phyloP scores from a whole-genome alignment of 2,329 filamentous ascomycete genomes.

The Curvularia verruculosa region DNA sequence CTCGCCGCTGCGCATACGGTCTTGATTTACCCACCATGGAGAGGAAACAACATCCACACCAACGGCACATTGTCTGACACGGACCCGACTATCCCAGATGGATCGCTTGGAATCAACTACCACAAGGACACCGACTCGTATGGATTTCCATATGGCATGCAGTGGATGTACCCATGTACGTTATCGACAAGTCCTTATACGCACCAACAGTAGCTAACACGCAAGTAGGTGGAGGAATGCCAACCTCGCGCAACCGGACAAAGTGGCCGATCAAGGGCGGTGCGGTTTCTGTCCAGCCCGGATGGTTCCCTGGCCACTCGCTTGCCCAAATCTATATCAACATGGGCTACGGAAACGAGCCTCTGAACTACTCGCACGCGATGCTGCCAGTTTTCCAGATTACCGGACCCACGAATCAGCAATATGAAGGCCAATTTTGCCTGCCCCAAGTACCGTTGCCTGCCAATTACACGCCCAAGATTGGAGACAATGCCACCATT shows the following conservation, averaged over 20 bases:
- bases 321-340: conserved; percentile 89
- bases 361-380: conserved; percentile 83
- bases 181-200: conserved; percentile 18
- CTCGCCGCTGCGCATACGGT: conserved; percentile 74
- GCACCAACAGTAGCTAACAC: conserved; percentile 18
- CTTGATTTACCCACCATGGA: conserved; percentile 83
- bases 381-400: conserved; percentile 85
- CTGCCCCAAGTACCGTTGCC: conserved; percentile 88
- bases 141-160: conserved; percentile 83
- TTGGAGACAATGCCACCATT: conserved; percentile 89
- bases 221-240: conserved; percentile 78
- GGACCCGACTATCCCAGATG: conserved; percentile 43
- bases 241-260: conserved; percentile 78
- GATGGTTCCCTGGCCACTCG: conserved; percentile 91
- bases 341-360: conserved; percentile 81
- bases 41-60: conserved; percentile 83
- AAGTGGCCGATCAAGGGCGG: conserved; percentile 90
- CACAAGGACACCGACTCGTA: conserved; percentile 56
- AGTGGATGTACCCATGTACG: conserved; percentile 95
- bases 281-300: conserved; percentile 87
- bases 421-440: conserved; percentile 89
- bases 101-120: conserved; percentile 54
- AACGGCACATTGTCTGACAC: conserved; percentile 65
- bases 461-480: conserved; percentile 68
- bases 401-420: conserved; percentile 76